Evolutionary conservation across 176 grass and related monocot species (phyloP).

Genomic region (Chrysopogon serrulatus): DNA sequence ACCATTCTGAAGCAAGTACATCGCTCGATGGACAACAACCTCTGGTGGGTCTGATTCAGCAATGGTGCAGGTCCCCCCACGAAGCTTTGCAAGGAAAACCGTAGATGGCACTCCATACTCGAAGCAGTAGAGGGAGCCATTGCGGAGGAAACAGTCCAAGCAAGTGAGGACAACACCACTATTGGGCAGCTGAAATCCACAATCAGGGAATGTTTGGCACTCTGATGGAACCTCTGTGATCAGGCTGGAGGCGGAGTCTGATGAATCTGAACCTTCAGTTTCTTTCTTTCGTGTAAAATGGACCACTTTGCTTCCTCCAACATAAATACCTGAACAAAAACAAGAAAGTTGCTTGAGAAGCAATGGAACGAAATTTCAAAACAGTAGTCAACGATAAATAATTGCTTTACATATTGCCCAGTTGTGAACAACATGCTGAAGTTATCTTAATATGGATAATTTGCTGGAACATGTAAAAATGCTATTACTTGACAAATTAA

Average conservation of each 20-base stretch:
- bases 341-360: neutral
- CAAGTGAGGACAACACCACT: conserved; percentile 82
- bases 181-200: conserved; percentile 74
- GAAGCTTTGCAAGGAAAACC: conserved; percentile 79
- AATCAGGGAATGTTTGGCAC: conserved; percentile 93
- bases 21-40: conserved; percentile 70
- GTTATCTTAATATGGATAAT: neutral
- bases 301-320: conserved; percentile 94
- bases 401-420: neutral
- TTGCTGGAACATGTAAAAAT: neutral
- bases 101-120: conserved; percentile 76
- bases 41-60: conserved; percentile 70
- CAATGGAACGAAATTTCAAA: neutral
- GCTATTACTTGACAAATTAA: neutral
- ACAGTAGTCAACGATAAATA: neutral
- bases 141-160: conserved; percentile 86
- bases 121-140: conserved; percentile 76
- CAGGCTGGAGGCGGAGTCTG: conserved; percentile 29
- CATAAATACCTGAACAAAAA: conserved; percentile 73
- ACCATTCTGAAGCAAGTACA: conserved; percentile 86
- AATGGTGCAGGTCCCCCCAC: conserved; percentile 89
- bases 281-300: conserved; percentile 98
- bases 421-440: neutral
- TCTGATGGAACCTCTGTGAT: conserved; percentile 46
- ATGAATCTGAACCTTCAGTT: conserved; percentile 39